Base-by-base conservation (phyloP, 179 eudicot genomes). In the Pouteria campechiana region DNA sequence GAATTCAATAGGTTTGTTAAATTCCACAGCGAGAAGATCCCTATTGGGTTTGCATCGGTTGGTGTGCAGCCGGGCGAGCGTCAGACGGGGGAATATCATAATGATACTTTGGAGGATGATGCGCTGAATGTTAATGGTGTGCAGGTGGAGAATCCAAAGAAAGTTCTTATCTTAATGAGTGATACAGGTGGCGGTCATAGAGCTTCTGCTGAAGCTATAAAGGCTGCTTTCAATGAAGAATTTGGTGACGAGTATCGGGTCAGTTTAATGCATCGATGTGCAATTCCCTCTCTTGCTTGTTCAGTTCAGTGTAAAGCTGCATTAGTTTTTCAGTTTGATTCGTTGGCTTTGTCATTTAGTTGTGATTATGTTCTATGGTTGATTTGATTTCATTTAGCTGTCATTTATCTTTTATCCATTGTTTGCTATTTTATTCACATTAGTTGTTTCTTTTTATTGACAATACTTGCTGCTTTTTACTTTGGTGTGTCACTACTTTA, bases 121-220 rank as follows among this genome's bases (percentile, higher is more conserved):
- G 67, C 57, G 21, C 7, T 61, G 34, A 59, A 67, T n/a, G 18
- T 48, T 21, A 66, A 65, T 64, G 84, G 70, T 12, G 69, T 67
- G 44, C 73, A 29, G 36, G 15, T 55, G 9, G 68, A 55, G n/a
- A 15, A 36, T n/a, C 66, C 81, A 1, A 86, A 86, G 52, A 79
- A 83, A 27, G 98, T 90, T 13, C 55, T 90, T 18, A 86, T 90
- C 47, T 78, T 90, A 76, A 90, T 90, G 98, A 90, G 98, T 60
- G 98, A 90, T 65, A 90, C 98, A 1, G 98, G 98, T 25, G 98
- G 98, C 2, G 98, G 98, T 43, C 98, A 90, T 46, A 54, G 95
- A 52, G 98, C 98, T 68, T 90, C 98, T 32, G 95, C 95, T 3
- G 98, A 90, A 56, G 95, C 98, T 30, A 90, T 90, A 41, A 86